Evolutionary conservation across 139 green algal genomes (phyloP), one percentile per base, ranked within the genome.

Genomic region (Eudorina sp.): DNA sequence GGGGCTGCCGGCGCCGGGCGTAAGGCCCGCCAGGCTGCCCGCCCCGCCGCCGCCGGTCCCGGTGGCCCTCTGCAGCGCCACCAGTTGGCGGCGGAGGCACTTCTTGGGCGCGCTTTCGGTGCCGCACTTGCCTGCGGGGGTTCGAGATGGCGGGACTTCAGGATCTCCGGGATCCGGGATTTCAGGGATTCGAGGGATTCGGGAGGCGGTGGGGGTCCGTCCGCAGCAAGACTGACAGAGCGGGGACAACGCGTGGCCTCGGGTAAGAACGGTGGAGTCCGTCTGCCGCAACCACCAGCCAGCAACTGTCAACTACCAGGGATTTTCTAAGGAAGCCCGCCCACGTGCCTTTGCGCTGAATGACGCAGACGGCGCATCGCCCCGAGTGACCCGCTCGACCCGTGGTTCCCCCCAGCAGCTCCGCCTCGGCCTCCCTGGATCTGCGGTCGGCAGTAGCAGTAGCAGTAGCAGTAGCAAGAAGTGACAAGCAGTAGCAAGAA

Each of bases 341-440:
- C n/a, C n/a, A n/a, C n/a, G n/a, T 53, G 78, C 64, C 81, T 83
- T 95, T 95, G 73, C 92, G 92, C 84, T 94, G 92, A 6, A 94
- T 83, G 18, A 94, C 89, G 76, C 94, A 96, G 62, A 96, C 93
- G 8, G 90, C 87, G 81, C 94, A 96, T 36, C 93, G 91, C 21
- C 81, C 81, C 8, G 81, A 53, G 81, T 87, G 81, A 18, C 29
- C 85, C 45, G 36, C 79, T 38, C 36, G 78, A 60, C 60, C 88
- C 45, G 68, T 90, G 89, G 85, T 81, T 46, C 85, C 84, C 68
- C 70, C 68, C 36, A 51, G 77, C 16, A 90, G 27, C 77, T 83
- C 66, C 8, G 76, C 27, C 58, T 82, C 64, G 23, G 70, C n/a
- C 66, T 88, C 51, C 14, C 45, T 41, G 68, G 40, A 79, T 14